These are phyloP conservation scores for Wickerhamiella hasegawae DNA, from an alignment of 805 yeast species.

Conservation along the genomic window DNA sequence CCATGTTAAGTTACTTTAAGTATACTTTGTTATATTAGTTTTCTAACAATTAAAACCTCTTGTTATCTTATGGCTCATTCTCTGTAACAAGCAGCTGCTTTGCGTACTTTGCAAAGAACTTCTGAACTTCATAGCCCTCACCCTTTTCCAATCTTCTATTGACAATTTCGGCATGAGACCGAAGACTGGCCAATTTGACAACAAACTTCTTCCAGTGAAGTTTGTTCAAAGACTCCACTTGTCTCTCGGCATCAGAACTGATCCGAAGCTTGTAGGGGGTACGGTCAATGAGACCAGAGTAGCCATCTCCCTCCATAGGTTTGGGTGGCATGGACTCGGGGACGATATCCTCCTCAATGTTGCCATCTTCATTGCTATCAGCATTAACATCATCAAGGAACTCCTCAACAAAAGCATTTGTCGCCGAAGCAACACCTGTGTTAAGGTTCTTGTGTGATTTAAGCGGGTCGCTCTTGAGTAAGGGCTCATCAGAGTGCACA, in stretches of 20 bases:
- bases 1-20: slow-evolving; percentile 35
- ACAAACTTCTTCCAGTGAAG: slow-evolving; percentile 69
- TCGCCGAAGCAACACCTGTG: no score
- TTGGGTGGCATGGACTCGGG: neutral
- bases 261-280: slow-evolving; percentile 15
- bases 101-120: slow-evolving; percentile 11
- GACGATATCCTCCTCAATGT: no score
- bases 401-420: no score
- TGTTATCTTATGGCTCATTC: slow-evolving; percentile 2
- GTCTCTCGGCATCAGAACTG: slow-evolving; percentile 25
- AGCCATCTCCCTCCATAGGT: neutral
- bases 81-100: neutral
- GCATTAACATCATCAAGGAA: no score
- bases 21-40: slow-evolving; percentile 2
- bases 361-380: no score
- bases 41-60: neutral
- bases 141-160: slow-evolving; percentile 31
- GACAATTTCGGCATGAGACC: slow-evolving; percentile 78
- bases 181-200: slow-evolving; percentile 50
- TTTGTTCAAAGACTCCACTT: slow-evolving; percentile 39
- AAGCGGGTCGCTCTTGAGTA: no score
- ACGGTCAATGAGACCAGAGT: slow-evolving; percentile 8
- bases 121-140: slow-evolving; percentile 18
- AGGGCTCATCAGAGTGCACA: no score
- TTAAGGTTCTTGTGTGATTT: no score